phyloP scores from a whole-genome alignment of 129 eudicot genomes.

The Helianthus tuberosus region DNA sequence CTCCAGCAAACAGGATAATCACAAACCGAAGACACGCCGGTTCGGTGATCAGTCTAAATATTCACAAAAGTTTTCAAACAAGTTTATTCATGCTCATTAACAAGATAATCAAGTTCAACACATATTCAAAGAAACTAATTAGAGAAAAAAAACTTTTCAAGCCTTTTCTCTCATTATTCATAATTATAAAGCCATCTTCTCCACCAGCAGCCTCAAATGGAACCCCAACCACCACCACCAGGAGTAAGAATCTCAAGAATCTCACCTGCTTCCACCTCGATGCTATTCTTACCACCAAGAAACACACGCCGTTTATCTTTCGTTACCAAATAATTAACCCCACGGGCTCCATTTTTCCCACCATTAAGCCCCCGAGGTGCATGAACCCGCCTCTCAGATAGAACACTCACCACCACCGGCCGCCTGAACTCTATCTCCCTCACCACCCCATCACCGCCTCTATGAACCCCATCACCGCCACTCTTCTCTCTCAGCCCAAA shows the following conservation, averaged over 20 bases:
- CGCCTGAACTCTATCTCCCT: constrained; percentile 89
- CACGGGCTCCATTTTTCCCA: constrained; percentile 81
- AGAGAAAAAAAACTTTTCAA: not conserved
- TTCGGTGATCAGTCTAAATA: too few species aligned
- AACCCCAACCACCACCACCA: constrained; percentile 99
- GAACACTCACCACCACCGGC: constrained; percentile 77
- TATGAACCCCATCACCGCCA: constrained; percentile 84
- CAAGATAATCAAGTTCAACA: not conserved
- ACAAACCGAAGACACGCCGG: too few species aligned
- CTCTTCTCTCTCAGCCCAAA: constrained; percentile 86
- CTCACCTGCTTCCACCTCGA: constrained; percentile 83
- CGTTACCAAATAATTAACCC: constrained; percentile 74
- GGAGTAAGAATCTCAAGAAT: constrained; percentile 88
- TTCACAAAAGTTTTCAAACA: not conserved
- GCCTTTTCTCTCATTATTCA: not conserved
- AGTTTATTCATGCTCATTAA: constrained; percentile 12
- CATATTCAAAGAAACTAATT: not conserved
- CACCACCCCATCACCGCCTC: constrained; percentile 94
- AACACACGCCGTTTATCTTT: constrained; percentile 64
- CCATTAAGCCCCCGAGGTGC: constrained; percentile 90
- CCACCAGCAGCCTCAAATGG: constrained; percentile 27
- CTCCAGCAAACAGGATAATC: too few species aligned
- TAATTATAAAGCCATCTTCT: not conserved
- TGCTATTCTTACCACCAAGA: constrained; percentile 87
- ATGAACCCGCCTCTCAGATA: constrained; percentile 93